Conservation (phyloP, 2,329 filamentous ascomycete genomes). For the Exophiala spinifera region DNA sequence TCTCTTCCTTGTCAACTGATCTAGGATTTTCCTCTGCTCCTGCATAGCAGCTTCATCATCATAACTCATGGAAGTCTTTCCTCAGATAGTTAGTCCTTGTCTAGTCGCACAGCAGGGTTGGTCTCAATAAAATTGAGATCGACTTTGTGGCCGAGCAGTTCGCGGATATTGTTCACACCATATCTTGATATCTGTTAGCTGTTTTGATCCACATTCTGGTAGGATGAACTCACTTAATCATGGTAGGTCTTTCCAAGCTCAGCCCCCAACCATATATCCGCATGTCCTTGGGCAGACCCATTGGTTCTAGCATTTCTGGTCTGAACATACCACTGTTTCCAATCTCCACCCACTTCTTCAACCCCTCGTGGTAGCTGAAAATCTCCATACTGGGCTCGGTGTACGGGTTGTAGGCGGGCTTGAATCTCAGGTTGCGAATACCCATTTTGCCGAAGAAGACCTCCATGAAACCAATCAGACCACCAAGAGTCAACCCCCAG, state of each 20-base stretch:
- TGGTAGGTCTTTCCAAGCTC: conserved; percentile 88
- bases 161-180: conserved; percentile 82
- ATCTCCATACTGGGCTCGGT: conserved; percentile 98
- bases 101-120: conserved; percentile 85
- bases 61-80: neutral
- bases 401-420: conserved; percentile 94
- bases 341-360: conserved; percentile 92
- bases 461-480: conserved; percentile 90
- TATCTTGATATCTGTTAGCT: conserved; percentile 43
- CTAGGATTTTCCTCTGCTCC: neutral
- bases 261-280: conserved; percentile 92
- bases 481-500: conserved; percentile 86
- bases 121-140: conserved; percentile 88
- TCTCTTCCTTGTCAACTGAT: neutral
- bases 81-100: conserved; percentile 64
- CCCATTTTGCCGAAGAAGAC: conserved; percentile 97
- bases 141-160: conserved; percentile 91
- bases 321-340: conserved; percentile 99
- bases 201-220: neutral
- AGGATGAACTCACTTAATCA: conserved; percentile 76
- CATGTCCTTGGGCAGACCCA: conserved; percentile 90
- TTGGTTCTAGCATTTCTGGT: conserved; percentile 92
- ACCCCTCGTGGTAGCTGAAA: conserved; percentile 87
- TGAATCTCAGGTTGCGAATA: conserved; percentile 82
- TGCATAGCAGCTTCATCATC: conserved; percentile 24